Percentiles rank a stretch among this genome's conserved stretches.
Conservation (phyloP, 2,329 filamentous ascomycete genomes). For the Harringtonia aguacate region DNA sequence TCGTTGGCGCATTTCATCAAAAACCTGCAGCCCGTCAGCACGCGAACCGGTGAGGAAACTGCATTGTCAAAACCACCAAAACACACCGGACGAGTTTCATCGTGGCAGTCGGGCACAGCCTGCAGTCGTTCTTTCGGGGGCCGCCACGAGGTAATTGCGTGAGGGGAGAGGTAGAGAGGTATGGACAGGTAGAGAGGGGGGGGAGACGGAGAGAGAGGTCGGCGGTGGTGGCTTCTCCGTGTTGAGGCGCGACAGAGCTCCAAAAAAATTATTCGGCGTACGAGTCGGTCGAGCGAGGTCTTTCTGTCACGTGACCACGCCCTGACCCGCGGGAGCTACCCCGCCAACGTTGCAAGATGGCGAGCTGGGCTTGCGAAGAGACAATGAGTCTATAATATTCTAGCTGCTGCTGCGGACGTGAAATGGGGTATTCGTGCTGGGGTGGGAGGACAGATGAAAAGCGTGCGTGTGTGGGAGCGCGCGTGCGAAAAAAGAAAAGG, state of each 20-base stretch:
- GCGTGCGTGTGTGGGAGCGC: background rate
- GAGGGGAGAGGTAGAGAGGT: no score
- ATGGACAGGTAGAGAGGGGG: no score
- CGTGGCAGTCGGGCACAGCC: no score
- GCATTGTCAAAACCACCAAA: background rate
- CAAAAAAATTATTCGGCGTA: background rate
- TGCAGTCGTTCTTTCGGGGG: no score
- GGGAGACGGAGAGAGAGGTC: no score
- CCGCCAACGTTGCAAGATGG: background rate
- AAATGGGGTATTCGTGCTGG: background rate
- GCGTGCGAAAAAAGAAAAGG: no score
- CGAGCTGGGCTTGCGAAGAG: background rate
- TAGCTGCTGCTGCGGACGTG: no score
- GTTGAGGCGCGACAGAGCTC: background rate
- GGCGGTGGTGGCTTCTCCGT: no score
- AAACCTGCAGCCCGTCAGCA: conserved; percentile 58
- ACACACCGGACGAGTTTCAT: conserved; percentile 97
- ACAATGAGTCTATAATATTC: background rate
- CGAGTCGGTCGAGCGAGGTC: no score
- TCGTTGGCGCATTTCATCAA: conserved; percentile 99
- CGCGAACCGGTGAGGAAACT: background rate
- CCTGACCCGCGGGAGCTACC: background rate
- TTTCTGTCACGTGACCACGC: background rate
- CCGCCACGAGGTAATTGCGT: no score
- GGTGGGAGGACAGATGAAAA: background rate